Base-by-base conservation (phyloP, 371 early-diverging fungal species). In the Mucor sp. region DNA sequence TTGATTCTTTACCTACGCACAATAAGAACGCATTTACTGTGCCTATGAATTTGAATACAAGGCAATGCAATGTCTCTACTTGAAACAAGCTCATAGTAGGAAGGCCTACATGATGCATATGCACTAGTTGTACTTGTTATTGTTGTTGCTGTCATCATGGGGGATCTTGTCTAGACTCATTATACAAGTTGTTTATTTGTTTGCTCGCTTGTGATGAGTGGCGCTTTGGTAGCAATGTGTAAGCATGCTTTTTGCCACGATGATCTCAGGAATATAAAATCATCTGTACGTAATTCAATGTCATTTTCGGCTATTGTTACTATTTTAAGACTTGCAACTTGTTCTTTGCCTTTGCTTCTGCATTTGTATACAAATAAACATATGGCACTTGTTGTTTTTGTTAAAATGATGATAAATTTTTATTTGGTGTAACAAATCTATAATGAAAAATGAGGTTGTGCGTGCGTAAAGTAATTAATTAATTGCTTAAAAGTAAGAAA, bases 351-450 rank as follows among this genome's bases (percentile, higher is more conserved):
- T 50, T 12, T 50, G 23, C 21, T 47, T 47, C 47, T 19, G 21
- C 47, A 47, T 47, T 47, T 50, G 25, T 50, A 50, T 50, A 50
- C 25, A 50, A 50, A 50, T 50, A 50, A 50, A 23, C 50, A 50
- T 50, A 50, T 50, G 50, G 44, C 50, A 23, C 25, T 23, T 50
- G 12, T 19, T 35, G 35, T 8, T 58, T 58, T 58, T 58, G 33
- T 30, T 58, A 35, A 35, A 35, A 58, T 57, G 32, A 57, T 28
- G 32, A 57, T 37, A 58, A 33, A 44, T 17, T 60, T 44, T 60
- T 60, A 44, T 44, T 60, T 60, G 43, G 61, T 60, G 61, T 60
- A 60, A 60, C 61, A 30, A 25, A 21, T 27, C 30, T 32, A 62
- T 50, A 50, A 50, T 23, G 19, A 32, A 61, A 62, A 62, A 62